phyloP scores from a whole-genome alignment of 2,329 filamentous ascomycete species.

The Fusarium circinatum region DNA sequence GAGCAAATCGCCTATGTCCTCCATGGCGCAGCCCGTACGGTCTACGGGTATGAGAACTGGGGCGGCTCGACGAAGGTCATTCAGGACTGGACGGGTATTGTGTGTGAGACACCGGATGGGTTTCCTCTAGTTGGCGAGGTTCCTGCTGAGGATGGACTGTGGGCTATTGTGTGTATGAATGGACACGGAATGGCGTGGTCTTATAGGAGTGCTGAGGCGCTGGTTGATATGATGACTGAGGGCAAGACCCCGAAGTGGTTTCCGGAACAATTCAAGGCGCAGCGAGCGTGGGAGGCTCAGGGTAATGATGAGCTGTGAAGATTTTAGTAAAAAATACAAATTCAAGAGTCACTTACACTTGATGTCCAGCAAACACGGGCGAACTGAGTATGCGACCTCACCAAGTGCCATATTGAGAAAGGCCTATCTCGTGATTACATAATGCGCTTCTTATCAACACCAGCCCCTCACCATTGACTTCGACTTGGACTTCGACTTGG shows the following conservation, averaged over 20 bases:
- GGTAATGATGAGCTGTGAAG: neutral
- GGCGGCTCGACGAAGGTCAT: constrained; percentile 14
- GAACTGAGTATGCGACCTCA: neutral
- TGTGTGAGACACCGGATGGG: constrained; percentile 14
- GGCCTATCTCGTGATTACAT: constrained; percentile 1
- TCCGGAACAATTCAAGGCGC: constrained; percentile 20
- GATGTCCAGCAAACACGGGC: neutral
- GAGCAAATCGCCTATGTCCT: constrained; percentile 17
- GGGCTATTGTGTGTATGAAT: constrained; percentile 30
- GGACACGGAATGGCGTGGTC: constrained; percentile 27
- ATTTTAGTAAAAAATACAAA: neutral
- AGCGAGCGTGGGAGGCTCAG: constrained; percentile 15
- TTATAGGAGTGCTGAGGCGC: constrained; percentile 23
- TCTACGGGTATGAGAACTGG: constrained; percentile 19
- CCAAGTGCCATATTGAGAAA: neutral
- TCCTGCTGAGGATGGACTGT: constrained; percentile 20
- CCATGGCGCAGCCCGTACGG: constrained; percentile 7
- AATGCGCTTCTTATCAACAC: constrained; percentile 12
- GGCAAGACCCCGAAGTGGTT: constrained; percentile 26
- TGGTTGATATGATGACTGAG: constrained; percentile 29
- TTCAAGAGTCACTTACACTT: neutral
- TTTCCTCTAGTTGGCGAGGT: constrained; percentile 19
- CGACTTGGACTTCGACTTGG: no score
- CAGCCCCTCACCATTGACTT: constrained; percentile 7
- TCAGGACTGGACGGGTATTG: constrained; percentile 24